A percentile compares a stretch with the other conserved stretches of the same genome.
Conservation (phyloP, 1,139 yeast species). For the Suhomyces ambrosiae region DNA sequence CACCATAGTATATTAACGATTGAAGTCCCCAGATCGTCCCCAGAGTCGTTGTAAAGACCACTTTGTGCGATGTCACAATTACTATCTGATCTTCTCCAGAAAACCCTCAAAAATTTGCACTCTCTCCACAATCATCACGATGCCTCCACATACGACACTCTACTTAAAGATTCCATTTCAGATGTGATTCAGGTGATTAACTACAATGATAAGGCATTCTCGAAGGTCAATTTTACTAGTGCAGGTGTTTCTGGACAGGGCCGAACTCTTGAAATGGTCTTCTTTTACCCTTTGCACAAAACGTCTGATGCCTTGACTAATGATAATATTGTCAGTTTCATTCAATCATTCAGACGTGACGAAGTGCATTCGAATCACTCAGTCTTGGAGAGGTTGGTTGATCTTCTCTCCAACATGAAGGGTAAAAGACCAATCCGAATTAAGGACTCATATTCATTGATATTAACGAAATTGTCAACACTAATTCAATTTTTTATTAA, state of each 20-base stretch:
- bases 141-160: constrained; percentile 19
- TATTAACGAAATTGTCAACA: constrained; percentile 23
- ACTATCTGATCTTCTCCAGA: constrained; percentile 24
- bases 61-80: too few species aligned
- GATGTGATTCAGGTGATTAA: constrained; percentile 20
- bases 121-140: constrained; percentile 20
- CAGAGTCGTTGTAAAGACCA: too few species aligned
- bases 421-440: constrained; percentile 24
- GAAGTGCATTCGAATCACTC: constrained; percentile 3
- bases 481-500: constrained; percentile 25
- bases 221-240: constrained; percentile 13
- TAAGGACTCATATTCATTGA: constrained; percentile 23
- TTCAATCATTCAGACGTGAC: constrained; percentile 14
- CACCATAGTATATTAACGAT: too few species aligned
- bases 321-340: constrained; percentile 19
- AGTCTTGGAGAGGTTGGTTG: constrained; percentile 8
- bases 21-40: too few species aligned
- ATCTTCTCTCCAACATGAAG: constrained; percentile 18
- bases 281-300: neutral
- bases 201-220: constrained; percentile 19
- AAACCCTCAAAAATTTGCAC: constrained; percentile 27
- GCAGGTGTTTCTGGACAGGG: too few species aligned
- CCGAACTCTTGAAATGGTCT: neutral
- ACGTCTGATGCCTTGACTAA: constrained; percentile 2
- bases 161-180: constrained; percentile 19